Percentiles rank a stretch among this genome's conserved stretches.
phyloP scores from a whole-genome alignment of 139 green algal species.

The Chlorella sorokiniana region DNA sequence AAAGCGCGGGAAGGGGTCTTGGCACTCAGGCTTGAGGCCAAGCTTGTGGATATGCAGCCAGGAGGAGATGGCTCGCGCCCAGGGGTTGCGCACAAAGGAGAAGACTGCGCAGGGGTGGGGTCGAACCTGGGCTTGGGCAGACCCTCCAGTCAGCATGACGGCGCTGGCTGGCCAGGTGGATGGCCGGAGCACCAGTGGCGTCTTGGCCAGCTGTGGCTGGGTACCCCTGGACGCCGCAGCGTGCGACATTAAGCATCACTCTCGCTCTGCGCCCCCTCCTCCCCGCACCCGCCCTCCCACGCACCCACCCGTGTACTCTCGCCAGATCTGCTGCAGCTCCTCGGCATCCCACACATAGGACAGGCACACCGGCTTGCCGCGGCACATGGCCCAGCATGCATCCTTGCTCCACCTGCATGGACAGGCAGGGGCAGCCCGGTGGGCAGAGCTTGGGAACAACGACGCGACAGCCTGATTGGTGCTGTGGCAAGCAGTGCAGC shows the following conservation, averaged over 20 bases:
- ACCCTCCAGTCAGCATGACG: too few species aligned
- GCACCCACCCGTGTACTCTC: conserved; percentile 9
- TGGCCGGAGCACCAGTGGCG: too few species aligned
- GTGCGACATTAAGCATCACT: too few species aligned
- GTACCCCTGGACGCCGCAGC: too few species aligned
- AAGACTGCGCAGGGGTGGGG: conserved; percentile 4
- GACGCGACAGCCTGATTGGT: too few species aligned
- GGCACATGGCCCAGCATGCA: conserved; percentile 18
- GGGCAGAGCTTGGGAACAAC: too few species aligned
- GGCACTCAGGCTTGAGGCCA: background rate
- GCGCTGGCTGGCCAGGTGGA: background rate
- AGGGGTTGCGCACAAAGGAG: conserved; percentile 33
- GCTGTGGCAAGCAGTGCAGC: too few species aligned
- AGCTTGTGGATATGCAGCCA: conserved; percentile 28
- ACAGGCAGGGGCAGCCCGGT: background rate
- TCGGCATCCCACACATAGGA: conserved; percentile 12
- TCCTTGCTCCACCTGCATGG: background rate
- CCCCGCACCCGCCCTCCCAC: too few species aligned
- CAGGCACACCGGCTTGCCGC: conserved; percentile 15
- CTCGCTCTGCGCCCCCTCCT: too few species aligned
- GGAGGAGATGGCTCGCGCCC: conserved; percentile 10
- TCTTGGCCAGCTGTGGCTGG: too few species aligned
- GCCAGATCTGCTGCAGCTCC: background rate
- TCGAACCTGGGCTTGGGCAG: background rate
- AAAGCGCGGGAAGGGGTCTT: background rate